Evolutionary conservation across 2,329 filamentous ascomycete species (phyloP), one percentile per base, ranked within the genome.

Genomic region (Furcasterigmium sp.): DNA sequence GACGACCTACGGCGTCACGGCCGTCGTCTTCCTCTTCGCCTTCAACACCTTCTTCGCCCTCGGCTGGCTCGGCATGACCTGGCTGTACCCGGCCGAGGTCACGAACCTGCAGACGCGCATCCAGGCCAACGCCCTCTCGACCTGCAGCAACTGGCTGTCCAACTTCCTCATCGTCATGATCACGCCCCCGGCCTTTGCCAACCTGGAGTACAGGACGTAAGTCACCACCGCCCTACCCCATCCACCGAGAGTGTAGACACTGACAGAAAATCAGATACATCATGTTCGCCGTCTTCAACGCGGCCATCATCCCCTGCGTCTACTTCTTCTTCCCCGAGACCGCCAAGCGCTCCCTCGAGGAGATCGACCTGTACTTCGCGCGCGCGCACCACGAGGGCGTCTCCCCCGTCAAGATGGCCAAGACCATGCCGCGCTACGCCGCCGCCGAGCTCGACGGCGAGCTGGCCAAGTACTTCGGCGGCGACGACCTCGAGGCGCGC

Each of bases 121-220:
- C 13, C 78, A 78, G 13, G 78, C 78, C 39, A 84, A 84, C 53
- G 82, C 82, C 2, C 62, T 84, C 29, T 76, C 76, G 3, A 85
- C 80, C 0, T 75, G 73, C 37, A 73, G 71, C 29, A 81, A 80
- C 60, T 80, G 77, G 76, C 63, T 75, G 14, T 75, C 73, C 60
- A 80, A 81, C 59, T 84, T 84, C 59, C 65, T 83, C 55, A 77
- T 85, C 19, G 81, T 85, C 39, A 81, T 83, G 73, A 76, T 84
- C 40, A 82, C 79, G 0, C 80, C 80, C 0, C 70, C 78, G 7
- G 76, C 79, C 5, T 78, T 84, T 44, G 54, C 63, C 39, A 73
- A 69, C 39, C 64, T 78, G 3, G 64, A 68, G 5, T 79, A 72
- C 65, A 68, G 67, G 42, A 78, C 72, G 42, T 26, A 11, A 26